phyloP scores from a whole-genome alignment of 2,329 filamentous ascomycete species.

The Colletotrichum caudatum region DNA sequence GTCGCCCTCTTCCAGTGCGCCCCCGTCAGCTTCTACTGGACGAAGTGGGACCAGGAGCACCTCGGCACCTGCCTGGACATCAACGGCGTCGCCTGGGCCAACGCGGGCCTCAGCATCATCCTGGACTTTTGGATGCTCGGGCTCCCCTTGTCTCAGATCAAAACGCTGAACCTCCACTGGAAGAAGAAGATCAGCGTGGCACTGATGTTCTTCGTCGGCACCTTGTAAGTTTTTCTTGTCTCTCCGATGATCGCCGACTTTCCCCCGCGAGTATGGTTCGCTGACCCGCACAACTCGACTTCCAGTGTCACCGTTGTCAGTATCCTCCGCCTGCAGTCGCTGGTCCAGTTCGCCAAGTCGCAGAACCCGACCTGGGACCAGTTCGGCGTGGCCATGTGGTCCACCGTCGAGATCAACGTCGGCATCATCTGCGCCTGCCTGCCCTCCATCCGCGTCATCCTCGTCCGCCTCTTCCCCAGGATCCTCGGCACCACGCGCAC shows the following conservation, averaged over 20 bases:
- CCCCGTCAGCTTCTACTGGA: conserved; percentile 66
- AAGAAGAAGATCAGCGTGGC: conserved; percentile 62
- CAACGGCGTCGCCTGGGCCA: conserved; percentile 63
- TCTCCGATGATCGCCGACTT: no score
- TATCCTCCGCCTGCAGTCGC: conserved; percentile 52
- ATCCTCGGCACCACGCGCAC: conserved; percentile 46
- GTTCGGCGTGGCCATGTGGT: conserved; percentile 51
- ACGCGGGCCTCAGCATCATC: conserved; percentile 64
- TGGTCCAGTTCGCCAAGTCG: conserved; percentile 49
- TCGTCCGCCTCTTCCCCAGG: conserved; percentile 55
- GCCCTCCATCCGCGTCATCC: conserved; percentile 52
- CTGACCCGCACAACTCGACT: conserved; percentile 15
- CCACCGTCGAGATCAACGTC: conserved; percentile 54
- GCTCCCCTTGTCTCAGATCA: conserved; percentile 61
- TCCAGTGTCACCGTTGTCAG: conserved; percentile 54
- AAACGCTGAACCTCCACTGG: conserved; percentile 56
- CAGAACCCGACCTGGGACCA: conserved; percentile 53
- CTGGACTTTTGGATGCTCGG: conserved; percentile 65
- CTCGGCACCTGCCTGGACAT: conserved; percentile 62
- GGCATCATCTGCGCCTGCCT: conserved; percentile 55
- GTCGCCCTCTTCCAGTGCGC: conserved; percentile 62
- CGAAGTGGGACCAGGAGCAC: conserved; percentile 61
- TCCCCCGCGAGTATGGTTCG: not conserved
- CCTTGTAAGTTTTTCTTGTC: conserved; percentile 57
- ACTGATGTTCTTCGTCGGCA: conserved; percentile 64